Evolutionary conservation across 2,329 filamentous ascomycete genomes (phyloP).

Genomic region (Colletotrichum tamarilloi): DNA sequence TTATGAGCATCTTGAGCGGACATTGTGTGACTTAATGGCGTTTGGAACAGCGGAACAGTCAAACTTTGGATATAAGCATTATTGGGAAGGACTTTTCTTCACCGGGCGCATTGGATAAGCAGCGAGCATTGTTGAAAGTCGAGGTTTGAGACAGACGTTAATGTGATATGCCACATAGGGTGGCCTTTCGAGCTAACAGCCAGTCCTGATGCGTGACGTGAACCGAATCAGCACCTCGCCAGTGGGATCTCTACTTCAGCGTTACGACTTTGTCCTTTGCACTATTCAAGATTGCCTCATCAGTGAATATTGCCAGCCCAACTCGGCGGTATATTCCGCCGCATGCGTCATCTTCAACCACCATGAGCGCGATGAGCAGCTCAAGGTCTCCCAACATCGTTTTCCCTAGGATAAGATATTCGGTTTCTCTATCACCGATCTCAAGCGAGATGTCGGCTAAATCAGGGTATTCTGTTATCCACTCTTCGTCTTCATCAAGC

Average conservation of each 20-base stretch:
- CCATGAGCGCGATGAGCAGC: slow-evolving; percentile 12
- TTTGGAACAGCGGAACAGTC: slow-evolving; percentile 1
- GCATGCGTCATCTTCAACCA: not conserved
- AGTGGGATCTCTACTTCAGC: not conserved
- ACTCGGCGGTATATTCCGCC: not conserved
- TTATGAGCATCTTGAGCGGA: slow-evolving; percentile 19
- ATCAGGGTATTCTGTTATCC: not conserved
- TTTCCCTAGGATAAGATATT: slow-evolving; percentile 12
- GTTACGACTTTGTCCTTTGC: not conserved
- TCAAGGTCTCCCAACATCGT: no score
- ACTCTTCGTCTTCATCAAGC: not conserved
- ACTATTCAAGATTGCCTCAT: not conserved
- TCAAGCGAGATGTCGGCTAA: not conserved
- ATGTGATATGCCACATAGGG: not conserved
- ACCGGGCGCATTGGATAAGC: slow-evolving; percentile 12
- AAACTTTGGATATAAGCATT: not conserved
- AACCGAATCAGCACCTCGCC: not conserved
- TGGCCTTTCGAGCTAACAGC: not conserved
- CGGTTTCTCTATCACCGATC: not conserved
- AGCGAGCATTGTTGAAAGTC: slow-evolving; percentile 21
- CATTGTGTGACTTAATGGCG: not conserved
- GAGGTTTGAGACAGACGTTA: slow-evolving; percentile 3
- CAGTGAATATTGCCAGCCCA: not conserved
- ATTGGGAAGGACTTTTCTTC: not conserved
- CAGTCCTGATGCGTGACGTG: not conserved